Evolutionary conservation across 2,329 filamentous ascomycete species (phyloP).

Genomic region (Aphanoascus verrucosus): DNA sequence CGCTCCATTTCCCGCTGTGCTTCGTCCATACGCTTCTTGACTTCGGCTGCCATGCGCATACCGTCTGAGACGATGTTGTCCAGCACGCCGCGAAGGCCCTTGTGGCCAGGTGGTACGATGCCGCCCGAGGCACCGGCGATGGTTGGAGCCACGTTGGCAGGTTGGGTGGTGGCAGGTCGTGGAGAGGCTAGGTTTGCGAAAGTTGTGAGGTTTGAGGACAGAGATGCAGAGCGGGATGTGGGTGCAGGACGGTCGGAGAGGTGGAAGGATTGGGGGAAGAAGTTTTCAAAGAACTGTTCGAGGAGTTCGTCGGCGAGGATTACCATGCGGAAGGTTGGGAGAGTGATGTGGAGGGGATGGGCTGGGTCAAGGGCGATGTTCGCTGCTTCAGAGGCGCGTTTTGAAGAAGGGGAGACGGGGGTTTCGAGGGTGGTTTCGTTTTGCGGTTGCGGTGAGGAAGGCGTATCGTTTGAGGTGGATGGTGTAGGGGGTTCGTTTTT

Average conservation of each 20-base stretch:
- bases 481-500: conserved; percentile 5
- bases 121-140: conserved; percentile 46
- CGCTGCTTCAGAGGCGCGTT: conserved; percentile 61
- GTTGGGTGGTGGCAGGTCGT: conserved; percentile 32
- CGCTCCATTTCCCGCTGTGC: conserved; percentile 84
- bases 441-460: conserved; percentile 17
- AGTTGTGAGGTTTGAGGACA: conserved; percentile 66
- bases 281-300: conserved; percentile 94
- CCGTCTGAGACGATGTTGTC: conserved; percentile 97
- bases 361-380: conserved; percentile 87
- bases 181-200: conserved; percentile 59
- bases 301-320: conserved; percentile 90
- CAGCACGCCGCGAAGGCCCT: conserved; percentile 79
- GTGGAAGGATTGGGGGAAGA: conserved; percentile 86
- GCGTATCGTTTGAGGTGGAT: conserved; percentile 19
- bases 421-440: conserved; percentile 20
- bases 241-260: conserved; percentile 56
- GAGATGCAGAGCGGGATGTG: conserved; percentile 37
- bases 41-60: conserved; percentile 89
- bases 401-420: conserved; percentile 43
- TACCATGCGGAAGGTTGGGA: conserved; percentile 98
- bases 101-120: conserved; percentile 53
- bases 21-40: conserved; percentile 86
- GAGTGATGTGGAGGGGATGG: conserved; percentile 86
- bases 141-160: conserved; percentile 29